Percentiles rank a stretch among this genome's conserved stretches.
Conservation (phyloP, 371 early-diverging fungal species). For the Dipsacomyces acuminosporus region DNA sequence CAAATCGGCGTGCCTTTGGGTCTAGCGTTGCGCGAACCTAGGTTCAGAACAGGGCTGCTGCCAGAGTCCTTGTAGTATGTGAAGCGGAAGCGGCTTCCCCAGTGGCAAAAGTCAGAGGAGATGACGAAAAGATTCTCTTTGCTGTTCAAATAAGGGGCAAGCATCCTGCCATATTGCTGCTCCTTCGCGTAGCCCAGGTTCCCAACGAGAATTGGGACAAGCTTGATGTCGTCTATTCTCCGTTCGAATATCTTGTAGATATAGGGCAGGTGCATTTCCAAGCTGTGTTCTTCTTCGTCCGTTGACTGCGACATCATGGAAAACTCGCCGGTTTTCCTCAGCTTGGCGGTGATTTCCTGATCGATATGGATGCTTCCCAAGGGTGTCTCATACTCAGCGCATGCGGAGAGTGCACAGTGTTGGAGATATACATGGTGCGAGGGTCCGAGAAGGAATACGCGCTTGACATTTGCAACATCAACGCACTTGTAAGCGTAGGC, state of each 20-base stretch:
- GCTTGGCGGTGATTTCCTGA: constrained; percentile 37
- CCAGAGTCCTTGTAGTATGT: constrained; percentile 53
- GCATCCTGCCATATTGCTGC: constrained; percentile 58
- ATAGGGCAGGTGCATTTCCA: constrained; percentile 95
- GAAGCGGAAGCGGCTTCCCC: constrained; percentile 70
- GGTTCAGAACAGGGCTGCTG: constrained; percentile 18
- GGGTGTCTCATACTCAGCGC: constrained; percentile 74
- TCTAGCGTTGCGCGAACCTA: constrained; percentile 17
- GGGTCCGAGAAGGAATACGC: constrained; percentile 88
- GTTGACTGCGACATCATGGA: constrained; percentile 53
- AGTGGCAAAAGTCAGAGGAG: constrained; percentile 96
- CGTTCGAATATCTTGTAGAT: constrained; percentile 72
- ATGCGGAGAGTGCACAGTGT: constrained; percentile 72
- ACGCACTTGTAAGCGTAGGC: constrained; percentile 81
- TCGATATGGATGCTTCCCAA: constrained; percentile 76
- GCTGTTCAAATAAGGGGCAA: constrained; percentile 65
- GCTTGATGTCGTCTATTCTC: constrained; percentile 51
- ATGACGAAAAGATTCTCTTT: constrained; percentile 75
- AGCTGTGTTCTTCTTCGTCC: constrained; percentile 92
- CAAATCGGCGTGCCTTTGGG: constrained; percentile 54
- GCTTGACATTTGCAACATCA: constrained; percentile 56
- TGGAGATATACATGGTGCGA: constrained; percentile 83
- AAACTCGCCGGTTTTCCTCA: constrained; percentile 54
- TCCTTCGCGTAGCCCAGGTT: constrained; percentile 56
- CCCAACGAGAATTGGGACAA: constrained; percentile 90